A percentile compares a stretch with the other conserved stretches of the same genome.
Conservation (phyloP, 768 basidiomycete genomes). For the Lentinula boryana region DNA sequence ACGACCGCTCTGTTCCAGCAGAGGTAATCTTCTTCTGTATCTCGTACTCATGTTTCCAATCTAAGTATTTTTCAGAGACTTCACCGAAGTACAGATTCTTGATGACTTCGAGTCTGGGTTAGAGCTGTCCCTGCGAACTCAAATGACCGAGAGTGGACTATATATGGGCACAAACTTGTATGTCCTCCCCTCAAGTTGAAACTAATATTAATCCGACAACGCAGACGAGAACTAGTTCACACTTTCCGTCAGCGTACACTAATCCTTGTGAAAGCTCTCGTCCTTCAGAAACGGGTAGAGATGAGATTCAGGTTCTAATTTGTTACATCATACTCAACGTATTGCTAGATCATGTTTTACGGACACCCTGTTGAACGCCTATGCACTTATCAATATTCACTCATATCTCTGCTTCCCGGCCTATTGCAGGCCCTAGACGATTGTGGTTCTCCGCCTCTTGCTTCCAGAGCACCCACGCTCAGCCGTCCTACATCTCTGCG, state of each 20-base stretch:
- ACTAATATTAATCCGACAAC: not conserved
- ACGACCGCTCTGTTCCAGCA: conserved; percentile 90
- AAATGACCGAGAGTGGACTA: conserved; percentile 87
- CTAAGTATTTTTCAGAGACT: conserved; percentile 51
- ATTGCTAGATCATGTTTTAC: conserved; percentile 83
- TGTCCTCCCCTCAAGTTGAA: not conserved
- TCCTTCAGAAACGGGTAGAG: conserved; percentile 85
- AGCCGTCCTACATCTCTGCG: conserved; percentile 69
- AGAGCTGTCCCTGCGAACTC: conserved; percentile 66
- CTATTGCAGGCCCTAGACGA: conserved; percentile 88
- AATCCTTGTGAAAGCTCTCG: conserved; percentile 88
- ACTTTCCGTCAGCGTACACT: conserved; percentile 90
- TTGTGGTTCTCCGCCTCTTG: conserved; percentile 82
- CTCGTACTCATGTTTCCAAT: not conserved
- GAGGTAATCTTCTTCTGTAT: conserved; percentile 30
- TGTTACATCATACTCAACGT: not conserved
- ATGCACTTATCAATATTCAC: conserved; percentile 96
- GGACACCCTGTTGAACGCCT: conserved; percentile 94
- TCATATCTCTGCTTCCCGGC: conserved; percentile 90
- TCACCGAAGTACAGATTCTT: conserved; percentile 81
- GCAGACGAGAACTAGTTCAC: conserved; percentile 86
- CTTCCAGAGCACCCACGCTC: conserved; percentile 51
- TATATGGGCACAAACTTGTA: conserved; percentile 75
- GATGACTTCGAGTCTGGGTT: conserved; percentile 80
- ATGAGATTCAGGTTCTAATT: not conserved